phyloP scores from a whole-genome alignment of 2,329 filamentous ascomycete genomes.

The Blastomyces parvus region DNA sequence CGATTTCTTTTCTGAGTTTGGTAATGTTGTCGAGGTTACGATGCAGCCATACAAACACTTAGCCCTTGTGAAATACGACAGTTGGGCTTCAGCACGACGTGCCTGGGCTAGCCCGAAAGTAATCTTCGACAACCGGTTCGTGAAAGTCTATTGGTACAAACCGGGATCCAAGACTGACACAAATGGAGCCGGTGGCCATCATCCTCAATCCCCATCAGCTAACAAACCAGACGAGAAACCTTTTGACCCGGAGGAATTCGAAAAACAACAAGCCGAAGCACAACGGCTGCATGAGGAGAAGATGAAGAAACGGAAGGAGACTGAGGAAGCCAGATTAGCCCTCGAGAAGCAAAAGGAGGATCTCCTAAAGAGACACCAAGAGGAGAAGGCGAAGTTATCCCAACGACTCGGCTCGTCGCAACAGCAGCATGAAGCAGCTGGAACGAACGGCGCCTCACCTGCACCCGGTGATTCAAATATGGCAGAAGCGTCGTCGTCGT shows the following conservation, averaged over 20 bases:
- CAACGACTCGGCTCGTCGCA: conserved; percentile 40
- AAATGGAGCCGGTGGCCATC: conserved; percentile 17
- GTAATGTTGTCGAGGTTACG: conserved; percentile 45
- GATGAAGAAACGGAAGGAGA: conserved; percentile 43
- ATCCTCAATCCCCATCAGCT: conserved; percentile 11
- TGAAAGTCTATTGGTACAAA: conserved; percentile 55
- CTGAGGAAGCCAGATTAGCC: conserved; percentile 41
- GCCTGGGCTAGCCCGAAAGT: conserved; percentile 53
- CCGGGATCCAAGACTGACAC: conserved; percentile 29
- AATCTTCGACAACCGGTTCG: conserved; percentile 55
- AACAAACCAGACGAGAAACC: conserved; percentile 30
- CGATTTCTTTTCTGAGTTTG: conserved; percentile 51
- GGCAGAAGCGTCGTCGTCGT: conserved; percentile 14
- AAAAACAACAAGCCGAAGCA: conserved; percentile 47
- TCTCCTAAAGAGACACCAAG: conserved; percentile 45
- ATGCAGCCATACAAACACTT: conserved; percentile 46
- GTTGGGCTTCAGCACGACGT: conserved; percentile 42
- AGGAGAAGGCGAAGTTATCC: conserved; percentile 44
- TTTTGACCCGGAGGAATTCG: conserved; percentile 46
- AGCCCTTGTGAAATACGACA: conserved; percentile 47
- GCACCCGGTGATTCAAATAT: conserved; percentile 11
- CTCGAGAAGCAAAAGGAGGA: conserved; percentile 45
- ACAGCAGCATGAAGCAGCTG: conserved; percentile 24
- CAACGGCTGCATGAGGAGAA: conserved; percentile 49
- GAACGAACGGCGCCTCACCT: conserved; percentile 2